phyloP scores from a whole-genome alignment of 495 filamentous ascomycete genomes.

The Trichoderma asperelloides region DNA sequence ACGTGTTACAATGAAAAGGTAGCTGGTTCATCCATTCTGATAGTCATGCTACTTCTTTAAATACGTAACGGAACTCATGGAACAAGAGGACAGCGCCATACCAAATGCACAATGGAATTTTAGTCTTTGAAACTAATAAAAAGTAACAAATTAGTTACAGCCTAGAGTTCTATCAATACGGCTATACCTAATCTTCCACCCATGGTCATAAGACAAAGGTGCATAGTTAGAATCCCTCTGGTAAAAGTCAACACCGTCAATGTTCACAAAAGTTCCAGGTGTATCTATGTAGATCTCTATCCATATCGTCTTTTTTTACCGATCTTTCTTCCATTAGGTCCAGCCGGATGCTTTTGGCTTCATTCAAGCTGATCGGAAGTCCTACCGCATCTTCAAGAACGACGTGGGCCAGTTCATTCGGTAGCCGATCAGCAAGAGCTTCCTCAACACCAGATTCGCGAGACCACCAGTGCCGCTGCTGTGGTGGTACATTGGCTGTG shows the following conservation, averaged over 20 bases:
- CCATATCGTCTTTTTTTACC: neutral
- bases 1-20: no score
- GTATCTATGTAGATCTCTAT: neutral
- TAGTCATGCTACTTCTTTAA: no score
- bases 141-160: no score
- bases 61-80: no score
- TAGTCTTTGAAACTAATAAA: no score
- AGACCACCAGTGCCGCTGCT: conserved; percentile 35
- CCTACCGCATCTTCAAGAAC: conserved; percentile 7
- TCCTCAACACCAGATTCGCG: conserved; percentile 13
- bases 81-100: no score
- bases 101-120: no score
- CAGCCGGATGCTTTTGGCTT: conserved; percentile 10
- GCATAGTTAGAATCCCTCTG: no score
- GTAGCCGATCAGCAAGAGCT: conserved; percentile 7
- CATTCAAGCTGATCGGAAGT: conserved; percentile 14
- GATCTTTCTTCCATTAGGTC: conserved; percentile 15
- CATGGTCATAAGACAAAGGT: no score
- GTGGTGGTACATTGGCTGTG: conserved; percentile 49
- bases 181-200: no score
- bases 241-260: neutral
- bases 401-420: conserved; percentile 15
- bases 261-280: conserved; percentile 12
- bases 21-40: no score
- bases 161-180: no score